Percentiles rank a stretch among this genome's conserved stretches.
These are phyloP conservation scores for Ogataea nakhonphanomensis DNA, from an alignment of 805 yeast species.

Conservation along the genomic window DNA sequence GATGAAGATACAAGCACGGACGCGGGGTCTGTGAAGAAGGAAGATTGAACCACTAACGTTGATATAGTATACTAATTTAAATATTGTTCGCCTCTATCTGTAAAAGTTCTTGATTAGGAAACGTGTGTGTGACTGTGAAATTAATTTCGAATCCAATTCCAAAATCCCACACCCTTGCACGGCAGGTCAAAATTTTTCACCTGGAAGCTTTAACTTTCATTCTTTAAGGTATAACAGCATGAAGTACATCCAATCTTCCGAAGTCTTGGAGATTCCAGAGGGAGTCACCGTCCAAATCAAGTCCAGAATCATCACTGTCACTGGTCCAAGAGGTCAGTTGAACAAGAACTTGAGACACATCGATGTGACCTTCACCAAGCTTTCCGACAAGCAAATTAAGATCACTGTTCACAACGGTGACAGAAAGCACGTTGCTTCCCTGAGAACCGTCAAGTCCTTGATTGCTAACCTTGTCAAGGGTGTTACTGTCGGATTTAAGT, in stretches of 20 bases:
- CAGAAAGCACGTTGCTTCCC: constrained; percentile 99
- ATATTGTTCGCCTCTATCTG: constrained; percentile 8
- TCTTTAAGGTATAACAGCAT: constrained; percentile 28
- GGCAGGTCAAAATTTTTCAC: constrained; percentile 13
- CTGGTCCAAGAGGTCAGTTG: constrained; percentile 97
- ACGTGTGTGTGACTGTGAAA: constrained; percentile 18
- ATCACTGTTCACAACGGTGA: constrained; percentile 97
- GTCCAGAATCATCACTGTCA: constrained; percentile 84
- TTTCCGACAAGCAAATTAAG: constrained; percentile 69
- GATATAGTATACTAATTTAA: neutral
- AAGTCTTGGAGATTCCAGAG: constrained; percentile 71
- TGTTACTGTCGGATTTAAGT: constrained; percentile 98
- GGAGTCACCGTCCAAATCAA: constrained; percentile 89
- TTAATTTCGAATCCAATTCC: neutral
- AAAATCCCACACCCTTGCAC: constrained; percentile 11
- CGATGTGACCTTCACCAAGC: constrained; percentile 87
- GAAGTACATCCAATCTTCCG: constrained; percentile 64
- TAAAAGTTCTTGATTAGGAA: constrained; percentile 9
- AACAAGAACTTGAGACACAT: constrained; percentile 90
- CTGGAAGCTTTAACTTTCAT: neutral
- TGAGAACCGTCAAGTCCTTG: constrained; percentile 97
- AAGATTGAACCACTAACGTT: constrained; percentile 1
- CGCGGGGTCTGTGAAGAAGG: constrained; percentile 1
- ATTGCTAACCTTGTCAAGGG: constrained; percentile 93
- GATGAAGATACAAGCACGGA: neutral